phyloP scores from a whole-genome alignment of 768 basidiomycete genomes.

The Calocera cornea region DNA sequence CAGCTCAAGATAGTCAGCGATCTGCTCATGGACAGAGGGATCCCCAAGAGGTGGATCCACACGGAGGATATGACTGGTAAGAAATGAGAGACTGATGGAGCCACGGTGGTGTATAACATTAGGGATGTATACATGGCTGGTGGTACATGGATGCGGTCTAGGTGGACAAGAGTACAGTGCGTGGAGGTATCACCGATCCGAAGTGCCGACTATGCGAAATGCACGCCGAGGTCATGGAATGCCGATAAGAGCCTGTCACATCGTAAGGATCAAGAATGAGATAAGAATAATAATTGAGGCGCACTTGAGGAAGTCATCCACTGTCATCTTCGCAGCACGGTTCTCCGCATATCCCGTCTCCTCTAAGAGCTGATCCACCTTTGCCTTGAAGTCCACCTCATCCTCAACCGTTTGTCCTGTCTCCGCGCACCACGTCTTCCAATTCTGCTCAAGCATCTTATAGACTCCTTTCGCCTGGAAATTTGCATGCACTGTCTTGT shows the following conservation, averaged over 20 bases:
- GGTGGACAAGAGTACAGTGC: not conserved
- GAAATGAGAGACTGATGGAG: slow-evolving; percentile 7
- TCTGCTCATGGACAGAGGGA: slow-evolving; percentile 50
- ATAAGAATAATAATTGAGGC: slow-evolving; percentile 17
- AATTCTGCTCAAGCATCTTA: slow-evolving; percentile 88
- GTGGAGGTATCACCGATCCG: not conserved
- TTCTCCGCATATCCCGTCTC: slow-evolving; percentile 61
- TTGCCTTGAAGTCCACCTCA: slow-evolving; percentile 49
- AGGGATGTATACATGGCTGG: not conserved
- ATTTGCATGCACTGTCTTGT: slow-evolving; percentile 79
- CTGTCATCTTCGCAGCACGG: slow-evolving; percentile 83
- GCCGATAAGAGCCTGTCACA: slow-evolving; percentile 19
- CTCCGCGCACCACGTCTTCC: slow-evolving; percentile 81
- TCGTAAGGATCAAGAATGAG: not conserved
- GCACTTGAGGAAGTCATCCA: slow-evolving; percentile 81
- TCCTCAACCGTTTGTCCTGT: slow-evolving; percentile 53
- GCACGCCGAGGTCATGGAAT: slow-evolving; percentile 24
- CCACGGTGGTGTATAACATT: not conserved
- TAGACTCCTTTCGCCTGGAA: slow-evolving; percentile 91
- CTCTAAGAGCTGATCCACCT: slow-evolving; percentile 57
- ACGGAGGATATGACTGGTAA: slow-evolving; percentile 26
- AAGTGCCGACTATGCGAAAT: slow-evolving; percentile 17
- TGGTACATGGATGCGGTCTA: not conserved
- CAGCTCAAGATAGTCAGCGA: slow-evolving; percentile 55
- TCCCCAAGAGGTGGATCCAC: slow-evolving; percentile 74